A percentile compares a stretch with the other conserved stretches of the same genome.
phyloP scores from a whole-genome alignment of 1,139 yeast species.

The Lodderomyces metapsilosis region DNA sequence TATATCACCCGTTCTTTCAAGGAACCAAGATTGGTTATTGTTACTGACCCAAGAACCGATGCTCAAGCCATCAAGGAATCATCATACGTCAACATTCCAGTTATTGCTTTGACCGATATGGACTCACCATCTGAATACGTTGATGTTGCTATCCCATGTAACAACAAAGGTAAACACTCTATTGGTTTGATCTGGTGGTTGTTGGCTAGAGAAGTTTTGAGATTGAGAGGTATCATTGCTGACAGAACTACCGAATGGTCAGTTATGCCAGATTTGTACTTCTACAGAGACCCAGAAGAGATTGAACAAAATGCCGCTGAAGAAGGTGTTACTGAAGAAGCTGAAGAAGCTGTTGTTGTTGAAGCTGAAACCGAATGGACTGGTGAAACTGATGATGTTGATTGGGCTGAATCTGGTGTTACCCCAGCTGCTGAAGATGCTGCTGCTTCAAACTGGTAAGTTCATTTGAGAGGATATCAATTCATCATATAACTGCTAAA shows the following conservation, averaged over 20 bases:
- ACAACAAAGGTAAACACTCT: conserved; percentile 99
- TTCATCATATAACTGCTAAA: background rate
- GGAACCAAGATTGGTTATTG: conserved; percentile 99
- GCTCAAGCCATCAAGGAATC: conserved; percentile 99
- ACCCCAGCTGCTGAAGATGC: conserved; percentile 77
- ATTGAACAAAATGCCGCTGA: conserved; percentile 83
- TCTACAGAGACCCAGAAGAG: conserved; percentile 99
- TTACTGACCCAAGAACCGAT: conserved; percentile 99
- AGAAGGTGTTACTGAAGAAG: conserved; percentile 56
- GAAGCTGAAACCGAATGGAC: conserved; percentile 54
- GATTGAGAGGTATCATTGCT: conserved; percentile 97
- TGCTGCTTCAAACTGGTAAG: conserved; percentile 60
- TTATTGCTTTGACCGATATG: conserved; percentile 96
- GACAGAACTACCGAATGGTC: conserved; percentile 98
- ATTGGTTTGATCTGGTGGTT: conserved; percentile 99
- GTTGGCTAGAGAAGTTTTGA: conserved; percentile 97
- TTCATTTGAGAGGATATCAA: conserved; percentile 9
- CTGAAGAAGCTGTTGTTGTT: conserved; percentile 47
- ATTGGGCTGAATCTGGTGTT: conserved; percentile 64
- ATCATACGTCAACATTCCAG: conserved; percentile 99
- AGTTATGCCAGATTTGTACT: conserved; percentile 99
- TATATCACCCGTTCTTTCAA: conserved; percentile 99
- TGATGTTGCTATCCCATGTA: conserved; percentile 99
- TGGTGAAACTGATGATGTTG: conserved; percentile 62
- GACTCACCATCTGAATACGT: conserved; percentile 99